Evolutionary conservation across 2,329 filamentous ascomycete species (phyloP).

Genomic region (Podosphaera fusca): DNA sequence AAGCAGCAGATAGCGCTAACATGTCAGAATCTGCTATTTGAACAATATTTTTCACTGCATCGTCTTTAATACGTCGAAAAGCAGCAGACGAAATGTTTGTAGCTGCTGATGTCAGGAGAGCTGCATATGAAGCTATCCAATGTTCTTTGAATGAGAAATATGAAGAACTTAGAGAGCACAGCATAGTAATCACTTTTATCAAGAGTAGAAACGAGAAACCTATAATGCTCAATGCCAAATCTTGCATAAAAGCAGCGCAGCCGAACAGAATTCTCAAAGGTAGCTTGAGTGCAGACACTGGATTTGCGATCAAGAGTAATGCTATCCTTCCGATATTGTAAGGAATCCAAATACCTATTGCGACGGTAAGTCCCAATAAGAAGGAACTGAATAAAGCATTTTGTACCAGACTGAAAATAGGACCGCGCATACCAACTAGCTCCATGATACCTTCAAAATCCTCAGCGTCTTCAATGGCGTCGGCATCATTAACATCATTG

Average conservation of each 20-base stretch:
- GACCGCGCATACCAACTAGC: slow-evolving; percentile 86
- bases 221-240: slow-evolving; percentile 41
- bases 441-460: slow-evolving; percentile 93
- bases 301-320: slow-evolving; percentile 58
- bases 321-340: slow-evolving; percentile 79
- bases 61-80: slow-evolving; percentile 22
- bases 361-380: slow-evolving; percentile 67
- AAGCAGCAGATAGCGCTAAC: slow-evolving; percentile 53
- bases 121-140: neutral
- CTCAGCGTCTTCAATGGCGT: slow-evolving; percentile 55
- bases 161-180: slow-evolving; percentile 5
- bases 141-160: slow-evolving; percentile 1
- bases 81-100: slow-evolving; percentile 12
- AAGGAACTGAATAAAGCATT: slow-evolving; percentile 89
- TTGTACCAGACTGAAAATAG: slow-evolving; percentile 70
- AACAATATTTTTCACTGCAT: slow-evolving; percentile 25
- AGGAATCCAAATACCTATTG: slow-evolving; percentile 67
- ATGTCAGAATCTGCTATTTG: slow-evolving; percentile 31
- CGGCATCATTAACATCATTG: slow-evolving; percentile 53
- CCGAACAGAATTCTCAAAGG: slow-evolving; percentile 51
- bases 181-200: slow-evolving; percentile 7
- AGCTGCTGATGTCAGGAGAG: slow-evolving; percentile 5
- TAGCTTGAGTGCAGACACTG: slow-evolving; percentile 42
- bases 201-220: slow-evolving; percentile 26
- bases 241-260: slow-evolving; percentile 57